Evolutionary conservation across 352 stramenopile genomes (phyloP), one percentile per base, ranked within the genome.

Genomic region (Globisporangium lucens): DNA sequence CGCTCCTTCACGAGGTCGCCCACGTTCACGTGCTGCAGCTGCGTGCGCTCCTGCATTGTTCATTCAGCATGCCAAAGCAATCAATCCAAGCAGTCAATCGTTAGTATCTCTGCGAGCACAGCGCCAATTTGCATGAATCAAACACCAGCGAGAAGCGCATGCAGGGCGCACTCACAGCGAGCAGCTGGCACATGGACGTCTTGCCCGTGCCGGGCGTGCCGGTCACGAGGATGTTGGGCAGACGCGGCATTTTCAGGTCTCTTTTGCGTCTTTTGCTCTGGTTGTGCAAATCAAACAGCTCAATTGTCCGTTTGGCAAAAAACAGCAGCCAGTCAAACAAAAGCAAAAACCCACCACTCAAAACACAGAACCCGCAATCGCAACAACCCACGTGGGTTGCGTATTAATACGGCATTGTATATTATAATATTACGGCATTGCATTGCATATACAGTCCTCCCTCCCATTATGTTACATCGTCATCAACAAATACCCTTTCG

Each of bases 221-320:
- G n/a, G 97, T 99, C 33, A 99, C 83, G 46, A 99, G 86, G 72
- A 99, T 97, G 77, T 99, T 99, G 4, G 97, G 97, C 61, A 86
- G 66, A 56, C 81, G 83, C 69, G 75, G 64, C 79, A 85, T 85
- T 65, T 38, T 24, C 52, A 58, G 10, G 52, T 38, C 41, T 57
- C 4, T 36, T 35, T 20, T 20, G 13, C 17, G 27, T 6, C 5
- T 38, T 29, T 41, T 10, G 22, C 35, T 38, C 13, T 49, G 47
- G 20, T 4, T 27, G 56, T 47, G 6, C 22, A 29, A 61, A 30
- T 30, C 9, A 22, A 60, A 46, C 38, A n/a, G 41, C 38, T 46
- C 41, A 49, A 49, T n/a, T 49, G 38, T n/a, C 41, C 15, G 41
- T 49, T 49, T 61, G 30, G 56, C 30, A 61, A 61, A 47, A 47